phyloP scores from a whole-genome alignment of 2,329 filamentous ascomycete genomes.

The Xylariaceae sp. region DNA sequence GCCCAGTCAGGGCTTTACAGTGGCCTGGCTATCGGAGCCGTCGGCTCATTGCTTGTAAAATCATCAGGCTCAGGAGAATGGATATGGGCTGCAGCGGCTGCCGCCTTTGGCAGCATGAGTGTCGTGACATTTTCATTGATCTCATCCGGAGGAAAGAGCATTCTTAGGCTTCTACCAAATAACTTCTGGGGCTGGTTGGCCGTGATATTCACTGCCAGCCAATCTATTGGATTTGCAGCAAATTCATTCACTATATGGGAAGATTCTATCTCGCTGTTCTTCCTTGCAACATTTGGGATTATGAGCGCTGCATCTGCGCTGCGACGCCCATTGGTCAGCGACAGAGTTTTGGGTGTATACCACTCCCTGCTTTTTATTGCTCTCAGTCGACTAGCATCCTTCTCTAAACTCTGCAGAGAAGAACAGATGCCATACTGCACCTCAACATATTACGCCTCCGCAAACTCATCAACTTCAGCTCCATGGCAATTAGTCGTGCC shows the following conservation, averaged over 20 bases:
- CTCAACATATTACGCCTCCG: conserved; percentile 92
- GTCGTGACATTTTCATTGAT: conserved; percentile 41
- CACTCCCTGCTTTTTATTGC: conserved; percentile 81
- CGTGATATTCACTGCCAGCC: conserved; percentile 73
- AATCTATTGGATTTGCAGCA: conserved; percentile 90
- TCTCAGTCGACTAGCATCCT: conserved; percentile 74
- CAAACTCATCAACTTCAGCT: conserved; percentile 86
- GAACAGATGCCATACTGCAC: conserved; percentile 97
- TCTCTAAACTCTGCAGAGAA: conserved; percentile 90
- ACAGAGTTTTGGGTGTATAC: conserved; percentile 73
- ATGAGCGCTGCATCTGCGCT: conserved; percentile 72
- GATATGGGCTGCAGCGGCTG: conserved; percentile 38
- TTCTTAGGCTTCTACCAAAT: conserved; percentile 59
- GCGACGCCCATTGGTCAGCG: conserved; percentile 61
- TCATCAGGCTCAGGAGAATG: conserved; percentile 37
- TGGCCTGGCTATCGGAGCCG: conserved; percentile 31
- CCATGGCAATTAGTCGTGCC: conserved; percentile 84
- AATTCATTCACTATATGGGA: conserved; percentile 99
- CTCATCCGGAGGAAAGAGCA: conserved; percentile 37
- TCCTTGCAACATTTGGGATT: conserved; percentile 82
- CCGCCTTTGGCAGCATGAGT: conserved; percentile 43
- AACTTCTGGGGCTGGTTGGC: conserved; percentile 87
- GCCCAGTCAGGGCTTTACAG: conserved; percentile 35
- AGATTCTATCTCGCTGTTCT: conserved; percentile 88
- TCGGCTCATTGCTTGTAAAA: conserved; percentile 30